These are phyloP conservation scores for Polytrichum formosum DNA, from an alignment of 225 moss, liverwort and hornwort species.

Conservation along the genomic window DNA sequence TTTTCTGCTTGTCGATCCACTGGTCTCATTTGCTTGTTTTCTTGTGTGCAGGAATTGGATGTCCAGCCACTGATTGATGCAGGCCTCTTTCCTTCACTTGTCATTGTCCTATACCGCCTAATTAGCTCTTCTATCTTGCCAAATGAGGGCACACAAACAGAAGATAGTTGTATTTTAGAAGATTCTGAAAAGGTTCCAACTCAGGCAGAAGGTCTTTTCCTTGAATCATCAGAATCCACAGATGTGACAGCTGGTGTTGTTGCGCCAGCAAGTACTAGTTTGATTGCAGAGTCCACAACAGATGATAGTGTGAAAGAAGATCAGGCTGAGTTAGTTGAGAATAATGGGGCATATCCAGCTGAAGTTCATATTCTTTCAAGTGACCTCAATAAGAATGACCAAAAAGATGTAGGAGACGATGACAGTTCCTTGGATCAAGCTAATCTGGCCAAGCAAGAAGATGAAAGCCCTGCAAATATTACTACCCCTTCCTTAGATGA, in stretches of 20 bases:
- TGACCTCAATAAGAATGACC: constrained; percentile 12
- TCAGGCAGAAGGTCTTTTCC: background rate
- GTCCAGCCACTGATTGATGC: constrained; percentile 80
- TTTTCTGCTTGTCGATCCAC: background rate
- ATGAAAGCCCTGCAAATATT: constrained; percentile 10
- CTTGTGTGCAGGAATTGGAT: constrained; percentile 66
- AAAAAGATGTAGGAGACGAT: constrained; percentile 13
- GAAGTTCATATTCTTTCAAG: constrained; percentile 1
- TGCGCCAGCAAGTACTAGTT: constrained; percentile 3
- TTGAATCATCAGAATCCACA: constrained; percentile 4
- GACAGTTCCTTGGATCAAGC: constrained; percentile 11
- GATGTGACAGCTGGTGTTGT: constrained; percentile 4
- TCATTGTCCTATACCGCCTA: constrained; percentile 67
- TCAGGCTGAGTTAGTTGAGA: constrained; percentile 8
- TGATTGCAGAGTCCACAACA: constrained; percentile 10
- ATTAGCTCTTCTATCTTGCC: constrained; percentile 37
- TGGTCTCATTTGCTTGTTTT: constrained; percentile 6
- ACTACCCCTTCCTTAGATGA: constrained; percentile 12
- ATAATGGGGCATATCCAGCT: constrained; percentile 13
- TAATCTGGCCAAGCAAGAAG: background rate
- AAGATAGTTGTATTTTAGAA: background rate
- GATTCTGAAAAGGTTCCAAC: background rate
- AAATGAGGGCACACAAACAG: constrained; percentile 11
- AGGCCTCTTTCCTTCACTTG: constrained; percentile 76
- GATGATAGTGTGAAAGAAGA: constrained; percentile 11